Base-by-base conservation (phyloP, 2,329 filamentous ascomycete species). In the Calonectria pauciramosa region DNA sequence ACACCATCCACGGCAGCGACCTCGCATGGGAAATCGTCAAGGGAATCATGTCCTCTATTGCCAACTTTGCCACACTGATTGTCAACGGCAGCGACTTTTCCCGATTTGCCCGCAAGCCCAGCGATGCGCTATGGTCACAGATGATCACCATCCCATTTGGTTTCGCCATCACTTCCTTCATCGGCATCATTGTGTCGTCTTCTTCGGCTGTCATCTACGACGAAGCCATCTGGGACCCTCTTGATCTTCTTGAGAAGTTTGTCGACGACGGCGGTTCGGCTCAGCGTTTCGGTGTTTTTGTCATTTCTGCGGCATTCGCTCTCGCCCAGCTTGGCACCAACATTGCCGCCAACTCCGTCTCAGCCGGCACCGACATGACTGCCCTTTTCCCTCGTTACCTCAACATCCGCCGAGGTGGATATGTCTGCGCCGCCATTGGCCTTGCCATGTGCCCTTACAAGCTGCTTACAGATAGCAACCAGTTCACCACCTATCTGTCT, bases 401-500 rank as follows among this genome's bases (percentile, higher is more conserved):
- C 82, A 96, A 93, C 80, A 98, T 98, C 80, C 93, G 96, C 69
- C 93, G 96, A 14, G 96, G 96, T 70, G 94, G 95, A 16, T 98
- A 97, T 83, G 90, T 98, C 76, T 97, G 95, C 82, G 96, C 96
- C 0, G 84, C 89, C 1, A 88, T 98, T 70, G 95, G 95, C 70
- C 88, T 98, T 16, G 94, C 92, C 76, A 97, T 98, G 91, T 97
- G 95, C 83, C 96, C 96, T 0, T 96, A 93, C 91, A 94, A 94
- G 74, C 90, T 98, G 0, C 90, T 98, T 11, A 92, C 90, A 2
- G 88, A 88, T 56, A 91, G 91, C 56, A 98, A 96, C 87, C 93
- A 93, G 85, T 98, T 98, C 87, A 97, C 95, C 0, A 97, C 95
- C 4, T 98, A 98, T 82, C 91, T 98, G 0, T 97, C 94, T 0